Conservation (phyloP, 2,329 filamentous ascomycete species). For the Pseudogymnoascus sp. region DNA sequence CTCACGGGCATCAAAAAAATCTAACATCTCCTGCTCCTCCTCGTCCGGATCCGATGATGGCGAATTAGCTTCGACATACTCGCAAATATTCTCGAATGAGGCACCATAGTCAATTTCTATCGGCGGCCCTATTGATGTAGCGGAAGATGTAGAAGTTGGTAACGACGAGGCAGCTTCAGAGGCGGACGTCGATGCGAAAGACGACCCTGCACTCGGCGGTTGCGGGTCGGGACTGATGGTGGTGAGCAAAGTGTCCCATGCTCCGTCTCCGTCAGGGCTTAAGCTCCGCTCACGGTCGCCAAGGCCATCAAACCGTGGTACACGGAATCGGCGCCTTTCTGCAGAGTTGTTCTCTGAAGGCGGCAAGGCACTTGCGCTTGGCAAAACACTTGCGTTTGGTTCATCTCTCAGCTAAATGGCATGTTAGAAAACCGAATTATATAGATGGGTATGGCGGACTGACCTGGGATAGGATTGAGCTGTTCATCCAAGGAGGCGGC, state of each 20-base stretch:
- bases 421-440: not conserved
- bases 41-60: slow-evolving; percentile 23
- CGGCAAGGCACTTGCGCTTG: not conserved
- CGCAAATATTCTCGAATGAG: slow-evolving; percentile 3
- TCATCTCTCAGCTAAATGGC: not conserved
- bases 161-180: slow-evolving; percentile 20
- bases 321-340: slow-evolving; percentile 9
- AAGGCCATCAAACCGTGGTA: slow-evolving; percentile 54
- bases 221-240: slow-evolving; percentile 77
- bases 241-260: slow-evolving; percentile 73
- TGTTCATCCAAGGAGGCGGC: not conserved
- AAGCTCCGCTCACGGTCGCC: slow-evolving; percentile 78
- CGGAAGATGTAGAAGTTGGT: not conserved
- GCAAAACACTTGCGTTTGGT: not conserved
- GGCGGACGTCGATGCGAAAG: slow-evolving; percentile 46
- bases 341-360: not conserved
- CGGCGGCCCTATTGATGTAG: not conserved
- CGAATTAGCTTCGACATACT: slow-evolving; percentile 19
- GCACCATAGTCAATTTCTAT: not conserved
- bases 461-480: not conserved
- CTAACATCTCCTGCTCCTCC: slow-evolving; percentile 30
- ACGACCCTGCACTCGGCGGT: slow-evolving; percentile 71
- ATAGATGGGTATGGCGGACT: not conserved
- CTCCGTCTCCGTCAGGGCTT: slow-evolving; percentile 56
- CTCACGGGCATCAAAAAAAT: slow-evolving; percentile 20